Evolutionary conservation across 176 grass and related monocot genomes (phyloP).

Genomic region (Oryza coarctata): DNA sequence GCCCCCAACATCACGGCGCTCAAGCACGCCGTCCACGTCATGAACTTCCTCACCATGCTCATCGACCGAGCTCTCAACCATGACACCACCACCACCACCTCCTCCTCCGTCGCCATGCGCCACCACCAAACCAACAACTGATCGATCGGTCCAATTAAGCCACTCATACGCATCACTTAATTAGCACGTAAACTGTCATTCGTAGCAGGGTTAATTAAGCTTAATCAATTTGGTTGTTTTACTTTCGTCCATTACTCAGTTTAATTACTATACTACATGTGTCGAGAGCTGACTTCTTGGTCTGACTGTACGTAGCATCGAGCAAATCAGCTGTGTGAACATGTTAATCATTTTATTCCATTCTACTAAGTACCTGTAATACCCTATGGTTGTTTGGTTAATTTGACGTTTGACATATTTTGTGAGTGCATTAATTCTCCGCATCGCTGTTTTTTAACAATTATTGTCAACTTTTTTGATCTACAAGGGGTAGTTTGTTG

Average conservation of each 20-base stretch:
- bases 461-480: no score
- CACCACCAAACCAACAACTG: neutral
- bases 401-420: neutral
- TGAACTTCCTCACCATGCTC: slow-evolving; percentile 93
- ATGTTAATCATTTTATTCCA: neutral
- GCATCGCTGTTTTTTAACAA: no score
- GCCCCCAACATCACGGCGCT: slow-evolving; percentile 94
- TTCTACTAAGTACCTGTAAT: neutral
- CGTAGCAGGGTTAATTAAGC: neutral
- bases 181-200: neutral
- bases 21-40: slow-evolving; percentile 78
- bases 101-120: neutral
- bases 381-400: neutral
- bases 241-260: neutral
- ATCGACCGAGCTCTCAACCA: slow-evolving; percentile 59
- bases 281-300: slow-evolving; percentile 8
- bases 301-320: slow-evolving; percentile 13
- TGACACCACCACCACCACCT: neutral
- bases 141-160: neutral
- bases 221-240: neutral
- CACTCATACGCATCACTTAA: no score
- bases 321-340: slow-evolving; percentile 20
- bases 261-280: neutral
- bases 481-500: no score
- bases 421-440: no score